Base-by-base conservation (phyloP, 1,139 yeast genomes). In the Geotrichum restrictum region DNA sequence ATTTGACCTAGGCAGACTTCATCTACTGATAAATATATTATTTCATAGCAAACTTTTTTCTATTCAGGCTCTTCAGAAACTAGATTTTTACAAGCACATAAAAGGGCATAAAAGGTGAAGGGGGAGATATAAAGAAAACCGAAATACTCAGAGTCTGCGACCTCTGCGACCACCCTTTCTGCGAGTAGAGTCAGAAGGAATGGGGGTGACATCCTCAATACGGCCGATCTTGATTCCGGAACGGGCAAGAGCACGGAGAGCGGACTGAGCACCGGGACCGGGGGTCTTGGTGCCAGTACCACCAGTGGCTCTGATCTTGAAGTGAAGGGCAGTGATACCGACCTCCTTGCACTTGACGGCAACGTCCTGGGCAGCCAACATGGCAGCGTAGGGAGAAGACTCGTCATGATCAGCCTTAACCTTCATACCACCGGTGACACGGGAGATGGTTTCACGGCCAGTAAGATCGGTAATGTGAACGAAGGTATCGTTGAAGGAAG, bases 81-180 rank as follows among this genome's bases (percentile, higher is more conserved):
- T 43, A 43, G 13, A 31, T 43, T 24, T 41, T 27, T 11, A 27
- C 37, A 18, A 22, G 39, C 38, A 32, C 38, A 43, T 32, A 31
- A 43, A 14, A 10, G 19, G 13, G 22, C 22, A 21, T 13, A 37
- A 37, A 37, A n/a, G n/a, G n/a, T 19, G 11, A 41, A 27, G 34
- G 34, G 29, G 8, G 27, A 16, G 32, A 43, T 32, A 32, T 10
- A 18, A 41, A 31, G 34, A 41, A 31, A 43, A 19, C 16, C 16
- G 18, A 43, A 29, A 21, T 11, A 21, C 27, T 41, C 24, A 29
- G 45, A 91, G 87, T 87, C 99, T 89, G 86, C 98, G 93, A 91
- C 99, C 99, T 86, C 99, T 91, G 85, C 98, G 94, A 88, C 99
- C 99, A 88, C 98, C 98, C 95, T 93, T 94, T 88, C 95, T 88